Conservation (phyloP, 768 basidiomycete genomes). For the Phylloporus sp. region DNA sequence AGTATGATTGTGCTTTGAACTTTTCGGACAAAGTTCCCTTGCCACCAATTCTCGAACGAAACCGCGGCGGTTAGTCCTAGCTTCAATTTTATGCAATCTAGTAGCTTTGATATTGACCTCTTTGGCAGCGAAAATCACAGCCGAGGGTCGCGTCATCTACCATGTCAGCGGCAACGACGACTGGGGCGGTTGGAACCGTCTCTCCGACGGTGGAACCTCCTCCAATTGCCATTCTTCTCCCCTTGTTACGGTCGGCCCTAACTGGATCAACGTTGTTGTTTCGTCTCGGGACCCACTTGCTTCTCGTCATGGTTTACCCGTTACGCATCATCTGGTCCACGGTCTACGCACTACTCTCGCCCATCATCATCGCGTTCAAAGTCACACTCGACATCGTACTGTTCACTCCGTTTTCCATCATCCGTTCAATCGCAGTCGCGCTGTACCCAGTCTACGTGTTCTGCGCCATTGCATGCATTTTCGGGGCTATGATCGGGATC, state of each 20-base stretch:
- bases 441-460: conserved; percentile 55
- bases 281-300: conserved; percentile 6
- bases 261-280: conserved; percentile 11
- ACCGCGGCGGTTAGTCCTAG: conserved; percentile 6
- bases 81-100: neutral
- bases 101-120: neutral
- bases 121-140: neutral
- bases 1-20: too few relatives aligned
- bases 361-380: conserved; percentile 39
- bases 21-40: too few relatives aligned
- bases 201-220: conserved; percentile 10
- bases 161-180: conserved; percentile 8
- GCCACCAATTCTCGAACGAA: too few relatives aligned
- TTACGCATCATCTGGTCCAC: conserved; percentile 23
- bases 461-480: conserved; percentile 51
- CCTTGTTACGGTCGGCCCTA: conserved; percentile 13
- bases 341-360: conserved; percentile 42
- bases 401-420: conserved; percentile 40
- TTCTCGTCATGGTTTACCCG: conserved; percentile 16
- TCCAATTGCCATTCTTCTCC: conserved; percentile 24
- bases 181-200: neutral
- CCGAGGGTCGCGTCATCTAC: neutral
- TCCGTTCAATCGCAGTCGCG: conserved; percentile 36
- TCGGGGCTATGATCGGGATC: conserved; percentile 42
- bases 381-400: conserved; percentile 40